Conservation (phyloP, 208 protist species). For the Wallacemonas sp. region DNA sequence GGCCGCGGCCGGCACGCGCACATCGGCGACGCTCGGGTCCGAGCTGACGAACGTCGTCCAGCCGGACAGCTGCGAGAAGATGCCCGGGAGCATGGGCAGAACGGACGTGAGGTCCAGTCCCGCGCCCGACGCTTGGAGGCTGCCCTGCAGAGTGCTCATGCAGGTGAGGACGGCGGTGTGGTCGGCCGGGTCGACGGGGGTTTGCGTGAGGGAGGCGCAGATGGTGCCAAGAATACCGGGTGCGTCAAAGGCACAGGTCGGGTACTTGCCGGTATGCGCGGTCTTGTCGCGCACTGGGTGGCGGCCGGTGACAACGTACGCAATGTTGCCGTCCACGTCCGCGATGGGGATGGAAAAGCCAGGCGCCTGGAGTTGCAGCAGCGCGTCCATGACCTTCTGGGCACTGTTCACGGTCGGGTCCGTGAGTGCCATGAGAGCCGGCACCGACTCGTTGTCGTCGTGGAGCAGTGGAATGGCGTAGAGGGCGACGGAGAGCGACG, state of each 20-base stretch:
- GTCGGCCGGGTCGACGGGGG: not conserved
- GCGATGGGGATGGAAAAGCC: slow-evolving; percentile 65
- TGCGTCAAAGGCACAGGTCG: slow-evolving; percentile 32
- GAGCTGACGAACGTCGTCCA: slow-evolving; percentile 34
- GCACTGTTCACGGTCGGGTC: slow-evolving; percentile 41
- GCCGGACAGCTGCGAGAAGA: slow-evolving; percentile 13
- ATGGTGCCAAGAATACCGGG: slow-evolving; percentile 17
- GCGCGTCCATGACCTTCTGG: slow-evolving; percentile 44
- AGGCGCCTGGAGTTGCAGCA: slow-evolving; percentile 41
- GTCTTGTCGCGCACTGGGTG: slow-evolving; percentile 36
- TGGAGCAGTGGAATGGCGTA: slow-evolving; percentile 42
- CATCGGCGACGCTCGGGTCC: slow-evolving; percentile 20
- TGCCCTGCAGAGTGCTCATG: not conserved
- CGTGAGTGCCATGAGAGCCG: slow-evolving; percentile 32
- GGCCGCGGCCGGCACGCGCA: slow-evolving; percentile 18
- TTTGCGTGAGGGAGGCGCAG: not conserved
- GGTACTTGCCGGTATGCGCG: slow-evolving; percentile 49
- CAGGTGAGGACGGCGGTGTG: slow-evolving; percentile 9
- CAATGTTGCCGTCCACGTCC: slow-evolving; percentile 49
- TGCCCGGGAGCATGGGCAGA: slow-evolving; percentile 1
- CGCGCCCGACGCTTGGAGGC: slow-evolving; percentile 2
- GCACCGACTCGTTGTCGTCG: slow-evolving; percentile 45
- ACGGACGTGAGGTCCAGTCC: not conserved
- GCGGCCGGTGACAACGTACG: slow-evolving; percentile 51
- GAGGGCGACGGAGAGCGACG: slow-evolving; percentile 35